Evolutionary conservation across 2,329 filamentous ascomycete genomes (phyloP).

Genomic region (Amphichorda felina): DNA sequence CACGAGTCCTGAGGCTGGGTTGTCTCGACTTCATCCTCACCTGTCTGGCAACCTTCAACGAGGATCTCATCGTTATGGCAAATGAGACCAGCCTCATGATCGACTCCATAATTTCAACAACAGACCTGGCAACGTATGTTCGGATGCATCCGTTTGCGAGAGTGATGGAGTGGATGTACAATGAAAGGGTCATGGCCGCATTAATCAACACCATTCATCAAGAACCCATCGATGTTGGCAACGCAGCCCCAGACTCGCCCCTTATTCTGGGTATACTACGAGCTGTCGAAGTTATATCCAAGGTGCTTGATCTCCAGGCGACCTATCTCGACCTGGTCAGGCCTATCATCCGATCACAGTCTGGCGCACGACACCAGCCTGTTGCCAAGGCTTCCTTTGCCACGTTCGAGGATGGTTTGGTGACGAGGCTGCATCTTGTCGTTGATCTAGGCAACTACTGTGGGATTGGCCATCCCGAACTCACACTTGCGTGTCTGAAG

Average conservation of each 20-base stretch:
- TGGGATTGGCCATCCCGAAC: conserved; percentile 66
- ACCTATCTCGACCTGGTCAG: conserved; percentile 86
- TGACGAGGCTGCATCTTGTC: conserved; percentile 68
- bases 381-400: conserved; percentile 61
- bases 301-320: conserved; percentile 75
- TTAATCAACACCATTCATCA: conserved; percentile 73
- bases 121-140: conserved; percentile 68
- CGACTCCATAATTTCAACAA: conserved; percentile 62
- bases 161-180: conserved; percentile 98
- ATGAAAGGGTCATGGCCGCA: conserved; percentile 71
- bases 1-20: conserved; percentile 61
- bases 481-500: conserved; percentile 70
- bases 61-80: conserved; percentile 77
- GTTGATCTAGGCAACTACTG: conserved; percentile 80
- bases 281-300: conserved; percentile 73
- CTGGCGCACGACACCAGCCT: conserved; percentile 42
- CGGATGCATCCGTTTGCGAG: conserved; percentile 84
- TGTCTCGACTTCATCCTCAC: conserved; percentile 76
- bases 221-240: conserved; percentile 59
- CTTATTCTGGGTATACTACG: conserved; percentile 67
- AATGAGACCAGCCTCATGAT: conserved; percentile 67
- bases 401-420: conserved; percentile 86
- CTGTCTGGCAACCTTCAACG: conserved; percentile 82
- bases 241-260: conserved; percentile 65
- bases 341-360: conserved; percentile 59